These are phyloP conservation scores for Pseudogymnoascus sp. DNA, from an alignment of 2,329 filamentous ascomycete genomes.

Conservation along the genomic window DNA sequence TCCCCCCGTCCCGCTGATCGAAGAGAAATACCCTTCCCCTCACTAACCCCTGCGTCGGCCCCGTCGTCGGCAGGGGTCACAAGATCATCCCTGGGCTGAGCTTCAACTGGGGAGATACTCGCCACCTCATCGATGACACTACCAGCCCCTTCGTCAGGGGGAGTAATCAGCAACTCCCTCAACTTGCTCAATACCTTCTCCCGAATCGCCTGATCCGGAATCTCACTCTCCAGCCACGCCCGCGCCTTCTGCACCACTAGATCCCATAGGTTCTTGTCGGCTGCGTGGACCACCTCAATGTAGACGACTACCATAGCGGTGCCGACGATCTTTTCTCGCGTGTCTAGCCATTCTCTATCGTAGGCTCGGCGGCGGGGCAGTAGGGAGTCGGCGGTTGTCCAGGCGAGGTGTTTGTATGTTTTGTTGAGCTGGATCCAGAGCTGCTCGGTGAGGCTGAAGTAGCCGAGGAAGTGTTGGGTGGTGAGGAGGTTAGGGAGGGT, in stretches of 20 bases:
- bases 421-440: too few relatives aligned
- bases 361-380: too few relatives aligned
- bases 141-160: not conserved
- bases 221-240: conserved; percentile 36
- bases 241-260: conserved; percentile 53
- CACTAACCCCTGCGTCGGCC: too few relatives aligned
- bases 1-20: too few relatives aligned
- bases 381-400: too few relatives aligned
- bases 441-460: too few relatives aligned
- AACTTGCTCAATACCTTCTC: not conserved
- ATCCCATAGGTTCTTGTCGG: conserved; percentile 50
- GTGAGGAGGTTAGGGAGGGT: too few relatives aligned
- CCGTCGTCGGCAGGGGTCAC: not conserved
- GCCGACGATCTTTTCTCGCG: conserved; percentile 16
- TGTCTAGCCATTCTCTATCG: not conserved
- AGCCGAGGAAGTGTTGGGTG: too few relatives aligned
- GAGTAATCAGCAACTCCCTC: not conserved
- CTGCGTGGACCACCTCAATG: conserved; percentile 37
- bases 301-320: conserved; percentile 38
- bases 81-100: too few relatives aligned
- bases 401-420: not conserved
- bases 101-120: not conserved
- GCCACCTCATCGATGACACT: not conserved
- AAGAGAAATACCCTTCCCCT: too few relatives aligned
- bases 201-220: not conserved